phyloP scores from a whole-genome alignment of 2,329 filamentous ascomycete species.

The Allantophomopsis cytisporea region DNA sequence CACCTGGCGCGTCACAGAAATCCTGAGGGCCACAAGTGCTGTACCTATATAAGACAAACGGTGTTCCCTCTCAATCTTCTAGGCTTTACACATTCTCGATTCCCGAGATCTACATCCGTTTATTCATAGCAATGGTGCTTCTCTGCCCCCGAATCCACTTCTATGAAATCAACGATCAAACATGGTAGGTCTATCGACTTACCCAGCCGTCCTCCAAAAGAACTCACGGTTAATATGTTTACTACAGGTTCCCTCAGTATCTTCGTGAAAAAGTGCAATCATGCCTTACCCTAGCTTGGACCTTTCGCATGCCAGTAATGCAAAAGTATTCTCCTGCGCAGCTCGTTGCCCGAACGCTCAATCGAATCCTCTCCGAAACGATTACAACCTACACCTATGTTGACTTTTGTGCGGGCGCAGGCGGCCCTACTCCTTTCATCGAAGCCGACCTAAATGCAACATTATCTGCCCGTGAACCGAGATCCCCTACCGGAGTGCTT shows the following conservation, averaged over 20 bases:
- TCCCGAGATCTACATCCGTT: no score
- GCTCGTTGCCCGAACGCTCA: slow-evolving; percentile 44
- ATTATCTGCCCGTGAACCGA: slow-evolving; percentile 12
- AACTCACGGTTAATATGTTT: slow-evolving; percentile 5
- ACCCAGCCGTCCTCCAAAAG: slow-evolving; percentile 1
- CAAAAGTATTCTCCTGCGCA: slow-evolving; percentile 43
- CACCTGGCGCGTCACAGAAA: no score
- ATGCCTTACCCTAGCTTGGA: slow-evolving; percentile 51
- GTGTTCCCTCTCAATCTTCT: no score
- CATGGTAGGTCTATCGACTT: slow-evolving; percentile 33
- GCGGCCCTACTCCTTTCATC: slow-evolving; percentile 54
- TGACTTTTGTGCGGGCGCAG: slow-evolving; percentile 65
- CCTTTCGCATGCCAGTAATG: slow-evolving; percentile 39
- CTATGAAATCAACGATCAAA: slow-evolving; percentile 54
- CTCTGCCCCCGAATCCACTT: slow-evolving; percentile 45
- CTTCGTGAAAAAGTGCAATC: slow-evolving; percentile 52
- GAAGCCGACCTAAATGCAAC: slow-evolving; percentile 42
- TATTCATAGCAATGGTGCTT: slow-evolving; percentile 25
- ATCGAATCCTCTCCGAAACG: slow-evolving; percentile 29
- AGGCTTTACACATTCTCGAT: no score
- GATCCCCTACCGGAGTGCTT: slow-evolving; percentile 16
- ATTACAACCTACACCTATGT: slow-evolving; percentile 47
- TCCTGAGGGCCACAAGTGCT: no score
- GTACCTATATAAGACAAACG: not conserved
- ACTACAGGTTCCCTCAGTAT: slow-evolving; percentile 47